Evolutionary conservation across 345 rosid species (phyloP).

Genomic region (Psidium friedrichsthalianum): DNA sequence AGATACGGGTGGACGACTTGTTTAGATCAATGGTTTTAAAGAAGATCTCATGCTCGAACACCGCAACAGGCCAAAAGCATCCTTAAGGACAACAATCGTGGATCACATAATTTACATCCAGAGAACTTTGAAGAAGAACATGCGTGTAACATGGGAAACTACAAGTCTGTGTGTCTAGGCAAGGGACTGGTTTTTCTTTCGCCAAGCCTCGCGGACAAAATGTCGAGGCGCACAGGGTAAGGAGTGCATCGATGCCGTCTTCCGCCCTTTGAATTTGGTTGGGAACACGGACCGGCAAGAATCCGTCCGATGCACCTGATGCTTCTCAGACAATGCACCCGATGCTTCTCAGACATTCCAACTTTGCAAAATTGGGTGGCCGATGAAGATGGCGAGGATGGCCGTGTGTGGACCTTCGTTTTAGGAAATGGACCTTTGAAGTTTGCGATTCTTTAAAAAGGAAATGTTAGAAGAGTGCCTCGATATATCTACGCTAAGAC

Average conservation of each 20-base stretch:
- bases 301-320: background rate
- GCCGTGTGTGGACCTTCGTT: accelerated
- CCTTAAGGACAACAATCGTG: background rate
- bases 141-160: background rate
- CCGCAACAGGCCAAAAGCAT: background rate
- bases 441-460: background rate
- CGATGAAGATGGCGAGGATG: background rate
- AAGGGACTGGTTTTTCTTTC: background rate
- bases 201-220: background rate
- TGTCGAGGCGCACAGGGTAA: background rate
- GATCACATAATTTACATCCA: background rate
- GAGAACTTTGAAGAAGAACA: background rate
- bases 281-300: background rate
- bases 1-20: background rate
- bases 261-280: background rate
- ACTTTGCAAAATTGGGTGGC: background rate
- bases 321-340: background rate
- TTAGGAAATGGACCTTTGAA: background rate
- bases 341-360: background rate
- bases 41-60: background rate
- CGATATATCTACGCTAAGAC: background rate
- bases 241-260: background rate
- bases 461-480: background rate
- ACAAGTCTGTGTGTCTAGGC: background rate
- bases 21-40: background rate